Evolutionary conservation across 306 rosid genomes (phyloP), one percentile per base, ranked within the genome.

Genomic region (Dryas alaskensis): DNA sequence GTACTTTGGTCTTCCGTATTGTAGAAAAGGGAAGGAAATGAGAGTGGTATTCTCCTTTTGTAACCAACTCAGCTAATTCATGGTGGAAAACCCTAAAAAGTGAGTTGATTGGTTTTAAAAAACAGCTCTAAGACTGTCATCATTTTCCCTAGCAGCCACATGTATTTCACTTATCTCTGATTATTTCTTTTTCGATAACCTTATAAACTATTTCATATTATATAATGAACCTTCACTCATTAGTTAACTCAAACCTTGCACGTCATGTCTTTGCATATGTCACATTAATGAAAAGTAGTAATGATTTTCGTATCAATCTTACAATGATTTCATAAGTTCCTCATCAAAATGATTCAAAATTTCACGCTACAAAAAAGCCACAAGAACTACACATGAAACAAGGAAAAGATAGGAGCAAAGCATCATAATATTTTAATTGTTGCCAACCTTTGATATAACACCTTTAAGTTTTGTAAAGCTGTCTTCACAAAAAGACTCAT

Each of bases 401-500:
- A 79, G 58, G 5, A 4, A 40, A 81, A 75, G 22, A 49, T 59
- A 62, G 50, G 46, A 40, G 69, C 48, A 80, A 46, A 37, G 65
- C 27, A 75, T 59, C 66, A 45, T 13, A 76, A 49, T 76, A 69
- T 54, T 51, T 65, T 42, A 53, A 51, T 51, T 60, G 79, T 51
- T 63, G 47, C 85, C 65, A 31, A 91, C 98, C 94, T 88, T 93
- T 60, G 92, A 81, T 1, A 88, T 89, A 70, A 87, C 94, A 79
- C 83, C 87, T 84, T 88, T 92, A 80, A 93, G 87, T 67, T 88
- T 87, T 16, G 85, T 71, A 88, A 93, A 89, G 76, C 81, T 84
- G 55, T 89, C 93, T 84, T 87, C 92, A 78, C 80, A 67, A 17
- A 76, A 75, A 44, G 92, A 89, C 79, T 89, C 97, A 46, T 88